These are phyloP conservation scores for Sarcodon sp. DNA, from an alignment of 768 basidiomycete genomes.

Conservation along the genomic window DNA sequence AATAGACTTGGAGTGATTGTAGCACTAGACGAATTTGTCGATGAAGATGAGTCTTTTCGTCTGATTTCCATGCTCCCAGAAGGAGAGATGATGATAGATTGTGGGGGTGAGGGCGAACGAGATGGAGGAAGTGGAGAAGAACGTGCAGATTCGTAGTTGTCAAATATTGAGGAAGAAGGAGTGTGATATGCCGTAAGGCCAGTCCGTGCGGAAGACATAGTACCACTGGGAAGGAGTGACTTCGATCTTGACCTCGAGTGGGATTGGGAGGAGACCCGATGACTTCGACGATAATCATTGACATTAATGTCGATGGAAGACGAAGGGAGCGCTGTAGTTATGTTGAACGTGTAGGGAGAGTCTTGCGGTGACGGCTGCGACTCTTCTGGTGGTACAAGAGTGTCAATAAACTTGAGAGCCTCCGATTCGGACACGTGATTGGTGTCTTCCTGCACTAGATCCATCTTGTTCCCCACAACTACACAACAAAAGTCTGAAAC, in stretches of 20 bases:
- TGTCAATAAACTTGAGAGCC: slow-evolving; percentile 40
- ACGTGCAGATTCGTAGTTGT: slow-evolving; percentile 45
- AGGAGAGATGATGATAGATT: neutral
- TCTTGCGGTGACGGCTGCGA: slow-evolving; percentile 7
- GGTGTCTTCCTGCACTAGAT: slow-evolving; percentile 23
- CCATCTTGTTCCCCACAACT: slow-evolving; percentile 65
- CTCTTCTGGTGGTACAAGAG: slow-evolving; percentile 33
- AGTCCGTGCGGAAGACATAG: slow-evolving; percentile 35
- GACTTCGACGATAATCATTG: too few relatives aligned
- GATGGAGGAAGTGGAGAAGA: slow-evolving; percentile 36
- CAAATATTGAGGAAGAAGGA: slow-evolving; percentile 65
- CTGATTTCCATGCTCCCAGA: slow-evolving; percentile 6
- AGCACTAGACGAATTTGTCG: slow-evolving; percentile 32
- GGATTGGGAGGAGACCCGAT: slow-evolving; percentile 8
- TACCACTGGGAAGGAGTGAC: slow-evolving; percentile 26
- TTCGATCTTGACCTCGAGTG: slow-evolving; percentile 32
- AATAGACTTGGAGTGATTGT: slow-evolving; percentile 55
- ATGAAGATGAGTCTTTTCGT: slow-evolving; percentile 18
- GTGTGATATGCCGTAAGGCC: slow-evolving; percentile 61
- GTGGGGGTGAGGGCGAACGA: slow-evolving; percentile 14
- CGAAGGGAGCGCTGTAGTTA: slow-evolving; percentile 11
- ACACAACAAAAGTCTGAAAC: slow-evolving; percentile 54
- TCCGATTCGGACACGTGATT: slow-evolving; percentile 24
- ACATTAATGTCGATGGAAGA: slow-evolving; percentile 17
- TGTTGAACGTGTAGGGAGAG: neutral